Evolutionary conservation across 2,329 filamentous ascomycete genomes (phyloP).

Genomic region (Microsporum ferrugineum): DNA sequence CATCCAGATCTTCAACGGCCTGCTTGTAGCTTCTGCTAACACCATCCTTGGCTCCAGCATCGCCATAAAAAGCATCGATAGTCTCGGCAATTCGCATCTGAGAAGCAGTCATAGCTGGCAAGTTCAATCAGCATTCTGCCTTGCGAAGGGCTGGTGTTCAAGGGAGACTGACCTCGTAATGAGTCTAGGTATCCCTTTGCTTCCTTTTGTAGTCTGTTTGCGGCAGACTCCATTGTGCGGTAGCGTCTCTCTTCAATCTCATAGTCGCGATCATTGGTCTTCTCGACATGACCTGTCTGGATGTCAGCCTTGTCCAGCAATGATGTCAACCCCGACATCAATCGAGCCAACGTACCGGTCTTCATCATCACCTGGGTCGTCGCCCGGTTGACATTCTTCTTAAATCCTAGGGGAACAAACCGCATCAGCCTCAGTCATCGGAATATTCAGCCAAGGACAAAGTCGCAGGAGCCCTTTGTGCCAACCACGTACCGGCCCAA

Average conservation of each 20-base stretch:
- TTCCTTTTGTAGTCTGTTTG: slow-evolving; percentile 86
- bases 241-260: slow-evolving; percentile 96
- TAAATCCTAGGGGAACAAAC: slow-evolving; percentile 51
- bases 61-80: slow-evolving; percentile 97
- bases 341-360: slow-evolving; percentile 49
- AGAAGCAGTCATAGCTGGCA: slow-evolving; percentile 85
- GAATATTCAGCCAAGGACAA: background rate
- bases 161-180: slow-evolving; percentile 57
- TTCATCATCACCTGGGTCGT: slow-evolving; percentile 99
- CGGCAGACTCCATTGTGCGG: slow-evolving; percentile 92
- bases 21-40: slow-evolving; percentile 97
- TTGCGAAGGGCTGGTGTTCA: background rate
- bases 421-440: background rate
- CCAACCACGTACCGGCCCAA: slow-evolving; percentile 14
- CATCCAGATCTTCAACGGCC: slow-evolving; percentile 91
- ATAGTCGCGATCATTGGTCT: slow-evolving; percentile 96
- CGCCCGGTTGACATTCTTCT: slow-evolving; percentile 96
- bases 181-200: slow-evolving; percentile 97
- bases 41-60: slow-evolving; percentile 85
- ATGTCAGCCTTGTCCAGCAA: background rate
- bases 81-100: slow-evolving; percentile 99
- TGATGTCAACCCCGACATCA: background rate
- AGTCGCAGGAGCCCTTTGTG: background rate
- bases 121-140: background rate
- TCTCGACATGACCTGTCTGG: slow-evolving; percentile 77